phyloP scores from a whole-genome alignment of 1,139 yeast genomes.

The Kazachstania sp. region DNA sequence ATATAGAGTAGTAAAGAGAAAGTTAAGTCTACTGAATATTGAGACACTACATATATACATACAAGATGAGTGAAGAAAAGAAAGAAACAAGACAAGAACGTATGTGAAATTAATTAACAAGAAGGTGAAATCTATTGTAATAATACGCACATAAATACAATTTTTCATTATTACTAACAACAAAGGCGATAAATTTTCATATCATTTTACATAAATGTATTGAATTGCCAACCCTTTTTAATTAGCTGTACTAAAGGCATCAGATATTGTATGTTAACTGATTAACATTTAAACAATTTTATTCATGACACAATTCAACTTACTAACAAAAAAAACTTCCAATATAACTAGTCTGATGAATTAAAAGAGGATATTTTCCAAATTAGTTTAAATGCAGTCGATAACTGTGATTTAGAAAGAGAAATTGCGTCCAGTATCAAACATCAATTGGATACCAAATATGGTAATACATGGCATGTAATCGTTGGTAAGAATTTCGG shows the following conservation, averaged over 20 bases:
- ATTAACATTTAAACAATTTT: neutral
- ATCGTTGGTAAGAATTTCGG: conserved; percentile 92
- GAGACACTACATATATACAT: neutral
- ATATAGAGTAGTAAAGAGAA: no score
- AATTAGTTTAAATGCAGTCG: conserved; percentile 39
- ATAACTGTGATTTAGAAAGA: conserved; percentile 45
- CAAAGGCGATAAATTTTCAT: neutral
- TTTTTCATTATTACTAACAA: neutral
- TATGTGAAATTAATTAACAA: no score
- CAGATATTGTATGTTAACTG: conserved; percentile 26
- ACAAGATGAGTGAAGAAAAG: neutral
- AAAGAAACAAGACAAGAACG: neutral
- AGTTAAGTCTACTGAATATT: no score
- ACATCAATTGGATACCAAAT: conserved; percentile 57
- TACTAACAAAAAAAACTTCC: neutral
- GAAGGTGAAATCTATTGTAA: no score
- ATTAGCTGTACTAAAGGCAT: conserved; percentile 28
- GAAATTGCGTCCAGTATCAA: conserved; percentile 79
- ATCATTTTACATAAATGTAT: no score
- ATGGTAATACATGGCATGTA: conserved; percentile 91
- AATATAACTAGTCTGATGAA: conserved; percentile 39
- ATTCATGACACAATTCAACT: neutral
- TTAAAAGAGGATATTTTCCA: conserved; percentile 53
- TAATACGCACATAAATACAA: no score
- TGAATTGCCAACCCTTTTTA: neutral